phyloP scores from a whole-genome alignment of 768 basidiomycete genomes.

The Boletus eberwhitei region DNA sequence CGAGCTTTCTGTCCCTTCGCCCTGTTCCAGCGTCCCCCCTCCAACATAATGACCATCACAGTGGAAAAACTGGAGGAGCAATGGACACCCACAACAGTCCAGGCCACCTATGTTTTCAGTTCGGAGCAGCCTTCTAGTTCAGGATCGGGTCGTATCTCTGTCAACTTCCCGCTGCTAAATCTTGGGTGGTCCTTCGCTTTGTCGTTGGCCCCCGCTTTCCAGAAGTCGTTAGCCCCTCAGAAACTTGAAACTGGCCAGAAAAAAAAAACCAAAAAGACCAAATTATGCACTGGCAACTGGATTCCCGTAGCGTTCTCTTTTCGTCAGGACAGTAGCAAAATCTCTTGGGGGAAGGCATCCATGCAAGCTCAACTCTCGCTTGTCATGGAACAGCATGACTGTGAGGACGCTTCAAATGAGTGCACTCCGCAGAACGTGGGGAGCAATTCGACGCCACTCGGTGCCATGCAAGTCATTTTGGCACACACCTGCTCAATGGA shows the following conservation, averaged over 20 bases:
- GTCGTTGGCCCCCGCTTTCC: slow-evolving; percentile 1
- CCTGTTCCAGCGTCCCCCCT: not conserved
- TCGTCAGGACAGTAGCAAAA: not conserved
- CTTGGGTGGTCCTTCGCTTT: slow-evolving; percentile 18
- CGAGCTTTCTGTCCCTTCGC: not conserved
- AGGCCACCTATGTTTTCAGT: slow-evolving; percentile 1
- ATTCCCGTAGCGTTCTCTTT: slow-evolving; percentile 9
- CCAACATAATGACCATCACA: not conserved
- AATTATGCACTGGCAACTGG: not conserved
- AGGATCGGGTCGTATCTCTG: not conserved
- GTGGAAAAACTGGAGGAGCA: slow-evolving; percentile 10
- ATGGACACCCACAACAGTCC: slow-evolving; percentile 13
- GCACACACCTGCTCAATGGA: not conserved
- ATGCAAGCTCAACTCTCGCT: slow-evolving; percentile 12
- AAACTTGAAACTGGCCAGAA: no score
- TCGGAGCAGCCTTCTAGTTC: not conserved
- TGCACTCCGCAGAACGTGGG: not conserved
- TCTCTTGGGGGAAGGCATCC: slow-evolving; percentile 14
- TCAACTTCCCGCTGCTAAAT: slow-evolving; percentile 10
- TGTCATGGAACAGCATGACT: not conserved
- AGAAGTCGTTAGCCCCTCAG: no score
- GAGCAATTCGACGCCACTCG: not conserved
- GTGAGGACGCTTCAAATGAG: not conserved
- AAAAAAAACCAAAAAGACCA: no score
- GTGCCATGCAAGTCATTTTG: not conserved